Conservation (phyloP, 495 filamentous ascomycete species). For the Penicillium odoratum region DNA sequence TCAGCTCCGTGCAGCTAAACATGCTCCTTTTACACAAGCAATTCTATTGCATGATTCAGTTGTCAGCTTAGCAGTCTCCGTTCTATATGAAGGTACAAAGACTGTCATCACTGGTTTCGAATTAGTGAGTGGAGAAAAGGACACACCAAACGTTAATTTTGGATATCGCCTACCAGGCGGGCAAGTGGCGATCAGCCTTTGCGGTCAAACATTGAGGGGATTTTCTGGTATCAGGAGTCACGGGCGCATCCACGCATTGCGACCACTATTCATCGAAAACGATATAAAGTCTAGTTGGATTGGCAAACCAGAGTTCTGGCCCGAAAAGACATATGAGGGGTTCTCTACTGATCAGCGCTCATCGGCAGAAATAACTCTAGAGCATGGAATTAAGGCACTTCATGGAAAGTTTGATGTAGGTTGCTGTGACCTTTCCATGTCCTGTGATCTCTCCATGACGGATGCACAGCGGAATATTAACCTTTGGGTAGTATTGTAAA, state of each 20-base stretch:
- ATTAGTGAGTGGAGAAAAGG: background rate
- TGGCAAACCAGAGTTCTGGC: background rate
- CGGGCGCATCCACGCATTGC: background rate
- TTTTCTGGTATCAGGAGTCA: background rate
- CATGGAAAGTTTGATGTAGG: background rate
- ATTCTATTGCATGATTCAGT: background rate
- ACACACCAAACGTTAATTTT: background rate
- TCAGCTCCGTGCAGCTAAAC: background rate
- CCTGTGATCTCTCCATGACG: too few species aligned
- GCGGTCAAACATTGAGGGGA: background rate
- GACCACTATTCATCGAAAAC: background rate
- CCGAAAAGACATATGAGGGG: background rate
- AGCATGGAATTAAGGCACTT: background rate
- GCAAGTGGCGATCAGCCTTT: background rate
- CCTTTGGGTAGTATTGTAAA: background rate
- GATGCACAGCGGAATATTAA: background rate
- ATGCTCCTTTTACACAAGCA: background rate
- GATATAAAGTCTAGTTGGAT: background rate
- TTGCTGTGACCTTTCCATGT: background rate
- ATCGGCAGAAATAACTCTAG: background rate
- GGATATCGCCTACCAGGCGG: background rate
- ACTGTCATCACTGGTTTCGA: background rate
- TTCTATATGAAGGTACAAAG: background rate
- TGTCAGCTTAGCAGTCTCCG: background rate
- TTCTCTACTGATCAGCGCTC: background rate